Evolutionary conservation across 1,284 basidiomycete genomes (phyloP).

Genomic region (Moesziomyces sp.): DNA sequence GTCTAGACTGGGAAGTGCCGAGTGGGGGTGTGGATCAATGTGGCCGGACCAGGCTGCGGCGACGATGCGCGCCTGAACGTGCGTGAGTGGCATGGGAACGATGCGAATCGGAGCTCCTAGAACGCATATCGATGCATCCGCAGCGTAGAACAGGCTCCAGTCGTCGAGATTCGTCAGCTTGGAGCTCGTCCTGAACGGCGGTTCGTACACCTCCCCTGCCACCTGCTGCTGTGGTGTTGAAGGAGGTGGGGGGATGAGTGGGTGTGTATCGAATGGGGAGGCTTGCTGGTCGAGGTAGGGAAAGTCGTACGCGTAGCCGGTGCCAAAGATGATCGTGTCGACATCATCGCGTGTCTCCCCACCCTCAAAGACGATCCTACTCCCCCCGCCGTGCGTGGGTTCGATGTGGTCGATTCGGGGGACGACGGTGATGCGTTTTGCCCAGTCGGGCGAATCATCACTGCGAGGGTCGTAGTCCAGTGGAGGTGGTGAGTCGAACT

Average conservation of each 20-base stretch:
- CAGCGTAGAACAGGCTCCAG: constrained; percentile 59
- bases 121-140: constrained; percentile 50
- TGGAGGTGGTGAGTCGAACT: constrained; percentile 50
- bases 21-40: background rate
- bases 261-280: constrained; percentile 26
- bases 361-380: constrained; percentile 26
- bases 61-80: constrained; percentile 53
- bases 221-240: background rate
- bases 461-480: constrained; percentile 64
- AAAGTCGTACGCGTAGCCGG: constrained; percentile 60
- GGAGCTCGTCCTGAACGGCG: constrained; percentile 16
- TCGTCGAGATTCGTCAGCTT: constrained; percentile 60
- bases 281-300: constrained; percentile 44
- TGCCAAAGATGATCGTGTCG: constrained; percentile 64
- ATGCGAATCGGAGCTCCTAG: constrained; percentile 59
- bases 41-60: constrained; percentile 32
- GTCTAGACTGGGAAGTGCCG: constrained; percentile 43
- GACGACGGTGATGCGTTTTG: constrained; percentile 55
- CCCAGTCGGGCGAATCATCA: constrained; percentile 47
- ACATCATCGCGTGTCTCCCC: constrained; percentile 31
- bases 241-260: constrained; percentile 27
- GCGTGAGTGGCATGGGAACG: constrained; percentile 63
- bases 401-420: constrained; percentile 41
- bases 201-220: constrained; percentile 8
- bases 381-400: background rate